Conservation (phyloP, 2,329 filamentous ascomycete genomes). For the Geosmithia flava region DNA sequence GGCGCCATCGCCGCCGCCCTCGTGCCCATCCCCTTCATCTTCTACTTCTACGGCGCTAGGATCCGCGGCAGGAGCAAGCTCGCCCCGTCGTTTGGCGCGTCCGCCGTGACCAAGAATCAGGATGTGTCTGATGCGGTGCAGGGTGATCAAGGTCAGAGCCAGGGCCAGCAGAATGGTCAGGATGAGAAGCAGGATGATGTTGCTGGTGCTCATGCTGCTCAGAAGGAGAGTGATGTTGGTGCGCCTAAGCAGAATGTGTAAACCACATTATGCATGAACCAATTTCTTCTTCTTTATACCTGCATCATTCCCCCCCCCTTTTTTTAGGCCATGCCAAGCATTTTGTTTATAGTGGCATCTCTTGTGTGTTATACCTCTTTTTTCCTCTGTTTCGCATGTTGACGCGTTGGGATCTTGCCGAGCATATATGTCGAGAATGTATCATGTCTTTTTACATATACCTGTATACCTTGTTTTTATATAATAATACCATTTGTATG, state of each 20-base stretch:
- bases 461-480: too few species aligned
- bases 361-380: too few species aligned
- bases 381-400: too few species aligned
- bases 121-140: constrained; percentile 1
- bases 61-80: constrained; percentile 43
- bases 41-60: constrained; percentile 45
- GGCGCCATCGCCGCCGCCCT: constrained; percentile 45
- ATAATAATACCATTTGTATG: too few species aligned
- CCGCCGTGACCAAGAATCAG: constrained; percentile 1
- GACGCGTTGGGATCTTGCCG: too few species aligned
- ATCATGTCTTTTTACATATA: too few species aligned
- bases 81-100: constrained; percentile 31
- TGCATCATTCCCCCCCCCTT: too few species aligned
- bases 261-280: not conserved
- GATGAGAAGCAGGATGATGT: constrained; percentile 18
- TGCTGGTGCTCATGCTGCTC: constrained; percentile 20
- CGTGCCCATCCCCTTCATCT: constrained; percentile 50
- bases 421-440: too few species aligned
- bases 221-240: constrained; percentile 12
- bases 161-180: constrained; percentile 7
- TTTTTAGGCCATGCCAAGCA: too few species aligned
- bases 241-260: constrained; percentile 6
- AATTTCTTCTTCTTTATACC: not conserved
- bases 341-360: too few species aligned
- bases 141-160: constrained; percentile 4